A percentile compares a stretch with the other conserved stretches of the same genome.
These are phyloP conservation scores for Fusarium scirpi DNA, from an alignment of 2,329 filamentous ascomycete genomes.

Conservation along the genomic window DNA sequence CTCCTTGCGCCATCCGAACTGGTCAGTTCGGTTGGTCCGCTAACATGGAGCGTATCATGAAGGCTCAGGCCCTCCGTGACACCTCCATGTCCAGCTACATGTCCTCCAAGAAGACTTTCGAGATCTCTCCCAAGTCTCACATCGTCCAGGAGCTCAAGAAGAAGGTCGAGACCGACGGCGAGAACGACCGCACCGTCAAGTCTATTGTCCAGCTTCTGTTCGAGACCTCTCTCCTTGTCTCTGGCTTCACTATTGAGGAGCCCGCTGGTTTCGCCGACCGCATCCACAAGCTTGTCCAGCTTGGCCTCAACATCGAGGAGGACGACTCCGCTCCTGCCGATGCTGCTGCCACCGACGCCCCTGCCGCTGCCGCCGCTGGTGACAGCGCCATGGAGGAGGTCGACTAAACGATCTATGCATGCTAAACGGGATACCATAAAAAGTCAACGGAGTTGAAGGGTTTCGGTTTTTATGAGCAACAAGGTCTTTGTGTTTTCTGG, in stretches of 20 bases:
- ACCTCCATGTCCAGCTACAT: conserved; percentile 99
- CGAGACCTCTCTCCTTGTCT: conserved; percentile 98
- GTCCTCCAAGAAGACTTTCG: conserved; percentile 99
- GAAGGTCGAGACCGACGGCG: conserved; percentile 97
- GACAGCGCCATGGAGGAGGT: conserved; percentile 99
- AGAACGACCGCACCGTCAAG: conserved; percentile 99
- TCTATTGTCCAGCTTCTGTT: conserved; percentile 98
- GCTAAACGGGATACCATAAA: conserved; percentile 55
- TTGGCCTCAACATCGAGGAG: conserved; percentile 97
- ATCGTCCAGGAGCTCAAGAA: conserved; percentile 99
- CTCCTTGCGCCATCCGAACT: conserved; percentile 98
- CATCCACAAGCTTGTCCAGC: conserved; percentile 99
- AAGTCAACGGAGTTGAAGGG: conserved; percentile 59
- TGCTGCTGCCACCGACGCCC: conserved; percentile 67
- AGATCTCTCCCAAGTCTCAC: conserved; percentile 98
- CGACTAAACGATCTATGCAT: conserved; percentile 73
- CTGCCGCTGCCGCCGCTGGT: conserved; percentile 68
- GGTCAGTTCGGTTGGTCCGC: conserved; percentile 99
- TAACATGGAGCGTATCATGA: conserved; percentile 99
- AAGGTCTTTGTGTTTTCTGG: conserved; percentile 51
- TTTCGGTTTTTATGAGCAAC: conserved; percentile 51
- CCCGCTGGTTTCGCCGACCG: conserved; percentile 97
- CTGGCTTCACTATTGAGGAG: conserved; percentile 99
- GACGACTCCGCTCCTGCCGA: conserved; percentile 78
- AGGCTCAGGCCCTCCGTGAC: conserved; percentile 99